Percentiles rank a stretch among this genome's conserved stretches.
These are phyloP conservation scores for Cercospora sesami DNA, from an alignment of 2,329 filamentous ascomycete genomes.

Conservation along the genomic window DNA sequence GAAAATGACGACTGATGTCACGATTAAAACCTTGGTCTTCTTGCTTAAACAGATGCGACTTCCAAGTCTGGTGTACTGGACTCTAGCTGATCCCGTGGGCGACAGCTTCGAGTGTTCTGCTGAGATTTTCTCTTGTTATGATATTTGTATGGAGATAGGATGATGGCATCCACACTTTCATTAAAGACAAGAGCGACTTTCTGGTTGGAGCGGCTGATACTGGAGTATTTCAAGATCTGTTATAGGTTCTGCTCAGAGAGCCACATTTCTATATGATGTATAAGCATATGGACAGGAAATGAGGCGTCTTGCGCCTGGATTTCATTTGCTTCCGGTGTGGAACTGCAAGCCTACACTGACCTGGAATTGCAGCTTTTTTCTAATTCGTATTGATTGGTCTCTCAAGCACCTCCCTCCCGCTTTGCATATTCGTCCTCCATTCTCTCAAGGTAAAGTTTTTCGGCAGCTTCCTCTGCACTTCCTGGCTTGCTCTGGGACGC, in stretches of 20 bases:
- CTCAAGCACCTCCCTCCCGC: conserved; percentile 45
- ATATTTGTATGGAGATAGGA: neutral
- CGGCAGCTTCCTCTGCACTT: conserved; percentile 37
- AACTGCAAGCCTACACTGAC: neutral
- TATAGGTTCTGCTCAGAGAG: neutral
- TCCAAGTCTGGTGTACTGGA: neutral
- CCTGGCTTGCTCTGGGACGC: conserved; percentile 34
- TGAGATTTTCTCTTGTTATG: neutral
- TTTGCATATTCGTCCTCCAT: conserved; percentile 50
- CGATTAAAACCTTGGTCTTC: neutral
- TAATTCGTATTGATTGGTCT: neutral
- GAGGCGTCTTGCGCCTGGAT: neutral
- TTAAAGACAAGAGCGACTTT: neutral
- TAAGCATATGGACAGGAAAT: neutral
- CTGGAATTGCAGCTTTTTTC: neutral
- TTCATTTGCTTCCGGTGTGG: neutral
- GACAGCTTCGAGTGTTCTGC: neutral
- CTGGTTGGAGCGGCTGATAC: neutral
- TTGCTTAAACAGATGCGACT: neutral
- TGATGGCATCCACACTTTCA: neutral
- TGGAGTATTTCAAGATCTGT: neutral
- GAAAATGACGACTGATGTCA: neutral
- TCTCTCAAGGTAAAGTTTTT: conserved; percentile 43
- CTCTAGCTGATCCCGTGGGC: neutral
- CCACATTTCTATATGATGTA: neutral